Evolutionary conservation across 768 basidiomycete genomes (phyloP).

Genomic region (Kwoniella dendrophila): DNA sequence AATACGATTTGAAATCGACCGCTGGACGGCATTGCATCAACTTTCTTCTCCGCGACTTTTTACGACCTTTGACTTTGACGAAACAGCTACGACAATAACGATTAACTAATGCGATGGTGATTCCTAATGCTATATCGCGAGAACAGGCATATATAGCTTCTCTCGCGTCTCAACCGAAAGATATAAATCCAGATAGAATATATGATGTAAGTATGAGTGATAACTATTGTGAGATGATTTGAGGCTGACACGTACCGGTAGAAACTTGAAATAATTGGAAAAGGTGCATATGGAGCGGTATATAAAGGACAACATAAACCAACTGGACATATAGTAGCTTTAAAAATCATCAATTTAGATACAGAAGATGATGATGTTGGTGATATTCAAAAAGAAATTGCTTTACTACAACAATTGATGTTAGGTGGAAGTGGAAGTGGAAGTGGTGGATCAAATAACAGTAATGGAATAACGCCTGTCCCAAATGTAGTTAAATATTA

Average conservation of each 20-base stretch:
- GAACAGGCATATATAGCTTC: slow-evolving; percentile 46
- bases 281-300: slow-evolving; percentile 94
- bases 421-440: slow-evolving; percentile 3
- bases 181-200: slow-evolving; percentile 38
- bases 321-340: slow-evolving; percentile 84
- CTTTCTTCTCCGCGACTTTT: too few relatives aligned
- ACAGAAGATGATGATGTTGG: slow-evolving; percentile 93
- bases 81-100: too few relatives aligned
- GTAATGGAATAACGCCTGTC: slow-evolving; percentile 63
- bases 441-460: slow-evolving; percentile 40
- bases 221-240: not conserved
- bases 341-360: slow-evolving; percentile 99
- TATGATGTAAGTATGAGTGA: slow-evolving; percentile 40
- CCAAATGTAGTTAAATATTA: slow-evolving; percentile 91
- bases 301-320: slow-evolving; percentile 84
- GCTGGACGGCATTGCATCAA: too few relatives aligned
- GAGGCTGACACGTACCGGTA: slow-evolving; percentile 45
- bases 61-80: too few relatives aligned
- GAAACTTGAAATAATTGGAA: slow-evolving; percentile 88
- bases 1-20: too few relatives aligned
- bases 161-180: slow-evolving; percentile 43
- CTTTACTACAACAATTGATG: slow-evolving; percentile 79
- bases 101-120: slow-evolving; percentile 39
- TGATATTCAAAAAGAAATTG: slow-evolving; percentile 95
- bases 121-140: slow-evolving; percentile 34